Conservation (phyloP, 1,284 basidiomycete species). For the Boletus hoseneyae region DNA sequence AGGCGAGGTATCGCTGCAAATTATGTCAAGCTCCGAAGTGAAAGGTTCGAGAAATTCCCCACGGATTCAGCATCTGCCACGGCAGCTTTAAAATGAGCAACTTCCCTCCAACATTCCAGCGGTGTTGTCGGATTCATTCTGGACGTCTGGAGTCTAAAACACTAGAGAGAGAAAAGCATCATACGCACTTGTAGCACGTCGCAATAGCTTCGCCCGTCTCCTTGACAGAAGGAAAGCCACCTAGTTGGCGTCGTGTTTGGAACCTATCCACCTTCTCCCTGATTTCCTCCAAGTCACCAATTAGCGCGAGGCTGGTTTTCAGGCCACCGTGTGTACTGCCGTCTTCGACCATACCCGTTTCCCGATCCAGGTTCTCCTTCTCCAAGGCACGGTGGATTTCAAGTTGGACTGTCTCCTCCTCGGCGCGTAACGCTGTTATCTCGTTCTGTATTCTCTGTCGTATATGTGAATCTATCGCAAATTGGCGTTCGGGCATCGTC, state of each 20-base stretch:
- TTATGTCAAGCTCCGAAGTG: constrained; percentile 11
- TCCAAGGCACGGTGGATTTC: constrained; percentile 72
- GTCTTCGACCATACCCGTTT: not conserved
- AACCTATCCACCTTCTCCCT: constrained; percentile 66
- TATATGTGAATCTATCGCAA: constrained; percentile 66
- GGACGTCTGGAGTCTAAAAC: constrained; percentile 7
- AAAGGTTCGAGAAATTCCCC: constrained; percentile 16
- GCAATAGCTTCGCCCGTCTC: constrained; percentile 57
- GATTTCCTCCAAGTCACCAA: constrained; percentile 73
- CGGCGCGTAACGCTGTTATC: constrained; percentile 54
- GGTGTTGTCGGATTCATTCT: constrained; percentile 60
- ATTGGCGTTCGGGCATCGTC: constrained; percentile 62
- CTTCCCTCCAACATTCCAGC: constrained; percentile 77
- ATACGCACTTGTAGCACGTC: constrained; percentile 65
- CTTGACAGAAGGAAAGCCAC: constrained; percentile 56
- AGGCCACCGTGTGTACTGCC: constrained; percentile 26
- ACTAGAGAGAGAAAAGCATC: not conserved
- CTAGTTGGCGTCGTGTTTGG: constrained; percentile 53
- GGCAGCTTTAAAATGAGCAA: constrained; percentile 67
- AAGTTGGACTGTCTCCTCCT: constrained; percentile 61
- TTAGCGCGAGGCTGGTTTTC: constrained; percentile 57
- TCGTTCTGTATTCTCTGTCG: constrained; percentile 65
- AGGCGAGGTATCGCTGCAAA: constrained; percentile 28
- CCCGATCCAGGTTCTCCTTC: constrained; percentile 73
- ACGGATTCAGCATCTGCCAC: constrained; percentile 68